Evolutionary conservation across 2,329 filamentous ascomycete genomes (phyloP).

Genomic region (Bipolaris victoriae): DNA sequence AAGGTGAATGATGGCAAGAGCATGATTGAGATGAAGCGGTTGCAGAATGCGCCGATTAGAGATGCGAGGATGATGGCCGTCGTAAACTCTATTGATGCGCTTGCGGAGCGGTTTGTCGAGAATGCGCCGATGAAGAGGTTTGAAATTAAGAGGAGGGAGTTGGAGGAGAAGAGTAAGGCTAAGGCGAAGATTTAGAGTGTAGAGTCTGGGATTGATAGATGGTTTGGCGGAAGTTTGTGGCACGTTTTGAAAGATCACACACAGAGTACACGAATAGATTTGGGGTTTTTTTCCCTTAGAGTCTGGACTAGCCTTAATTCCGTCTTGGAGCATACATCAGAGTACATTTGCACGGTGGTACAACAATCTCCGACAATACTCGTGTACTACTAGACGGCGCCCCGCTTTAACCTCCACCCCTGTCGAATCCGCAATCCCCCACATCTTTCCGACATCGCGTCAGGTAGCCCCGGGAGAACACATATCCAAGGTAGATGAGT

Average conservation of each 20-base stretch:
- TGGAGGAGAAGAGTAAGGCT: conserved; percentile 44
- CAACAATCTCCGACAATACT: background rate
- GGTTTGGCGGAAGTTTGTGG: background rate
- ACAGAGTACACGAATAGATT: background rate
- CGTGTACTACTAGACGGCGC: background rate
- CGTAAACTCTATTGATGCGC: conserved; percentile 55
- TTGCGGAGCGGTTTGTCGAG: conserved; percentile 58
- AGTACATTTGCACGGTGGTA: background rate
- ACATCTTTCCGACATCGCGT: conserved; percentile 24
- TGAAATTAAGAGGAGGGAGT: conserved; percentile 47
- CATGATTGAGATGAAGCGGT: conserved; percentile 60
- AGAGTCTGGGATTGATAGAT: background rate
- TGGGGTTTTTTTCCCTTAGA: background rate
- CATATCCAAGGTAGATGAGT: conserved; percentile 20
- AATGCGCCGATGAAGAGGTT: conserved; percentile 56
- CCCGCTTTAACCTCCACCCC: background rate
- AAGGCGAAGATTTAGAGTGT: conserved; percentile 10
- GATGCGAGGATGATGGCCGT: conserved; percentile 56
- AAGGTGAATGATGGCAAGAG: conserved; percentile 57
- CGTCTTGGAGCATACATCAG: background rate
- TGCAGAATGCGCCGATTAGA: conserved; percentile 56
- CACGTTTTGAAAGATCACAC: background rate
- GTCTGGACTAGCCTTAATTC: background rate
- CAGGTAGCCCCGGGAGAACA: conserved; percentile 22
- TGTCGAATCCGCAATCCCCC: conserved; percentile 19